Percentiles rank a stretch among this genome's conserved stretches.
Evolutionary conservation across 31 red algal genomes (phyloP).

Genomic region (Endocladia muricata): DNA sequence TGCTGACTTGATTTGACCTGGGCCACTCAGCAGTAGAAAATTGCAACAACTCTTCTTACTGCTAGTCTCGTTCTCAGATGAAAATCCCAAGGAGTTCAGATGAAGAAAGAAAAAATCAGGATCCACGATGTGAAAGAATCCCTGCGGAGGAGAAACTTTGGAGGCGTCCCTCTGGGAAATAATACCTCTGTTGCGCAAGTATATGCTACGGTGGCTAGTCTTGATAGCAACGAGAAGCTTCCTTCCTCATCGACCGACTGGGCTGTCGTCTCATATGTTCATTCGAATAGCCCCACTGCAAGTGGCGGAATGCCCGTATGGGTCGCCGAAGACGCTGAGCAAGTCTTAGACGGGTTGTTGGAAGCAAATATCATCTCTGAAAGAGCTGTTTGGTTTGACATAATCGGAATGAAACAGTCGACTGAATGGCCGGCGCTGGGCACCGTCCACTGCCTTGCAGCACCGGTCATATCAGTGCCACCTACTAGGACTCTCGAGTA

Average conservation of each 20-base stretch:
- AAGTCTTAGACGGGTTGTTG: constrained; percentile 43
- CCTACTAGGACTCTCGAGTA: constrained; percentile 69
- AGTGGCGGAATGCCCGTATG: constrained; percentile 53
- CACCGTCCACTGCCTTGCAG: constrained; percentile 39
- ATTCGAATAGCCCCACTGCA: constrained; percentile 43
- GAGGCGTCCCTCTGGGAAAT: neutral
- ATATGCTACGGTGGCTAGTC: constrained; percentile 21
- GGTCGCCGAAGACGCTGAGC: constrained; percentile 58
- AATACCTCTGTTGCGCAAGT: constrained; percentile 13
- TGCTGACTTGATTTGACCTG: no score
- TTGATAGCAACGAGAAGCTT: neutral
- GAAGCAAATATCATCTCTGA: constrained; percentile 18
- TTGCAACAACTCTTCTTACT: no score
- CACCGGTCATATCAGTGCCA: constrained; percentile 58
- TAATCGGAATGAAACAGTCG: constrained; percentile 26
- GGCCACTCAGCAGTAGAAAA: no score
- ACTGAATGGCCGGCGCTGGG: constrained; percentile 44
- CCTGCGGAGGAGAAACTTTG: neutral
- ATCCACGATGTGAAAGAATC: neutral
- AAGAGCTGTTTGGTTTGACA: constrained; percentile 60
- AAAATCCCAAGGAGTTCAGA: no score
- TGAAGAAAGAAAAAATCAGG: constrained; percentile 7
- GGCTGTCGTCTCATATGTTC: constrained; percentile 51
- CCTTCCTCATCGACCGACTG: constrained; percentile 26
- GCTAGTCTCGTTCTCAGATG: no score